Evolutionary conservation across 257 asterid genomes (phyloP), one percentile per base, ranked within the genome.

Genomic region (Scutellaria minor): DNA sequence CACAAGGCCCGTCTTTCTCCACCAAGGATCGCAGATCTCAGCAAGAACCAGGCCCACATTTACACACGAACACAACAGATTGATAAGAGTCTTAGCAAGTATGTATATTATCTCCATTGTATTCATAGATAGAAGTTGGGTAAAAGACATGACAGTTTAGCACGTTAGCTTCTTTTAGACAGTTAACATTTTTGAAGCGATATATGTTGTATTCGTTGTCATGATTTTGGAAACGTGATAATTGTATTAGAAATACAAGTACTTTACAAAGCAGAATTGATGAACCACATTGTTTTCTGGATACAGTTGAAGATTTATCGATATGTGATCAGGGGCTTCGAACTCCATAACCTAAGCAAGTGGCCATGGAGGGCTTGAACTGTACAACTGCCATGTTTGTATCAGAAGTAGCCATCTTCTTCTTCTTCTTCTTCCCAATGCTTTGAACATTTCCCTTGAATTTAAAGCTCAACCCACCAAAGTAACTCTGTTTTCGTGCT

Each of bases 271-370:
- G 70, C 27, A 69, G n/a, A 20, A 14, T 45, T 53, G 7, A 6
- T 44, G 61, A 27, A 39, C 61, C 9, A 35, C 60, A 66, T 35
- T 50, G 35, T 40, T 64, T 73, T 57, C 31, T 15, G 2, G 27
- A 47, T 58, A 55, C 14, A 13, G 51, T 5, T 58, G 68, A 18
- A 54, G 9, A 74, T 18, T 55, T 24, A 9, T 53, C 46, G 44
- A 39, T 14, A 35, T 27, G 63, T 51, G 31, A n/a, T 9, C 22
- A 54, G 11, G 84, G 83, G 71, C 79, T 80, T 52, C 76, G 81
- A 54, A 73, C 73, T 65, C 87, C 89, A 75, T 87, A 78, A 20
- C 87, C 89, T 46, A 83, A 77, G 71, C 96, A 86, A 63, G 70
- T 64, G 2, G 64, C 50, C 18, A 68, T 37, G 6, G 88, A 73